Base-by-base conservation (phyloP, 768 basidiomycete species). In the Solioccasus polychromus region DNA sequence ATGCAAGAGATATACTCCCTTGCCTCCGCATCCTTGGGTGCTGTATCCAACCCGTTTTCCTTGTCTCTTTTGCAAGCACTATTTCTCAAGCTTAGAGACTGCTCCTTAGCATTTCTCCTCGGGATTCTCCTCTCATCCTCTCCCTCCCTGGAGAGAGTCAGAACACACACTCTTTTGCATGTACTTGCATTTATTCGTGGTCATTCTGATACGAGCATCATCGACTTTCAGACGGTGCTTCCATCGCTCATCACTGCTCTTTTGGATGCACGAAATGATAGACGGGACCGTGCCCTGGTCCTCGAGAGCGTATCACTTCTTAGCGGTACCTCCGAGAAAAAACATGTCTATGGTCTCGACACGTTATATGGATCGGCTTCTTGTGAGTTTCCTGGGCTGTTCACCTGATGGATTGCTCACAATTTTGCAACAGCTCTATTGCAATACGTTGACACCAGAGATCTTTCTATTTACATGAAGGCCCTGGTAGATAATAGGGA, bases 171-270 rank as follows among this genome's bases (percentile, higher is more conserved):
- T 0, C 69, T 97, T 8, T 69, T 76, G 5, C 92, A 97, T 60
- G 82, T 83, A 17, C 71, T 77, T 3, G 89, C 92, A 1, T 94
- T 94, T 65, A 63, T 98, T 11, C 75, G 82, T 37, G 90, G 93
- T 0, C 83, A 91, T 63, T 58, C 71, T 2, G 69, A 76, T 36
- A 67, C 73, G 32, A 71, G 74, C 29, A 70, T 74, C 12, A 63
- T 84, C 4, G 92, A 95, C 63, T 90, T 94, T 65, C 87, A 93
- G 63, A 83, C 80, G 0, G 74, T 93, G 6, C 58, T 92, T 10
- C 88, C 90, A 1, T 72, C 82, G 3, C 60, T 92, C 9, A 68
- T 92, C 1, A 75, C 85, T 18, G 74, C 80, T 9, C 55, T 92
- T 11, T 38, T 58, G 54, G 57, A 68, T 43, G 18, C 35, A 12